phyloP scores from a whole-genome alignment of 2,329 filamentous ascomycete species.

The Mycosphaerella arachidis region DNA sequence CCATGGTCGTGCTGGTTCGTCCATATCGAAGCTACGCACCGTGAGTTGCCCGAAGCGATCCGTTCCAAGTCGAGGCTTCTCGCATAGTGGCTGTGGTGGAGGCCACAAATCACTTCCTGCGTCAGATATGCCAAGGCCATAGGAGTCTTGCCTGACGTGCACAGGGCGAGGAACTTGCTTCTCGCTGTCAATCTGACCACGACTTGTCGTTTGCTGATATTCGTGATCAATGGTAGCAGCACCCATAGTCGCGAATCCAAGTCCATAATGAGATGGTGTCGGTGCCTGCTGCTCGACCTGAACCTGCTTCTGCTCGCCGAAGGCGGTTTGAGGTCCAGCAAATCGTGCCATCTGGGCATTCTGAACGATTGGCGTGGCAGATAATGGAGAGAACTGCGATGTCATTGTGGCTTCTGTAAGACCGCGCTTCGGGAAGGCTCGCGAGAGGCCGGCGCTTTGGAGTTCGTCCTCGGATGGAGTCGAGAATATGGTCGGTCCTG shows the following conservation, averaged over 20 bases:
- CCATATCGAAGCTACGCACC: constrained; percentile 21
- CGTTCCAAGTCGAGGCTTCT: constrained; percentile 25
- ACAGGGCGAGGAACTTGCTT: constrained; percentile 11
- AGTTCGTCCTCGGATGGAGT: constrained; percentile 28
- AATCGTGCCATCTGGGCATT: constrained; percentile 28
- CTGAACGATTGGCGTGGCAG: constrained; percentile 29
- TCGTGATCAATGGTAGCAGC: constrained; percentile 17
- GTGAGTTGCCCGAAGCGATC: constrained; percentile 31
- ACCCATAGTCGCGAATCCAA: constrained; percentile 10
- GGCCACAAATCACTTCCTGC: constrained; percentile 22
- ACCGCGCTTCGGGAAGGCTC: constrained; percentile 4
- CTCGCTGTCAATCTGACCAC: constrained; percentile 1
- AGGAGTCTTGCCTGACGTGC: constrained; percentile 23
- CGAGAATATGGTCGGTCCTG: constrained; percentile 18
- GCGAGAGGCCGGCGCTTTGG: constrained; percentile 6
- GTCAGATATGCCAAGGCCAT: constrained; percentile 24
- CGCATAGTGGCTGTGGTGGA: constrained; percentile 17
- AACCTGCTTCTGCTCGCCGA: constrained; percentile 25
- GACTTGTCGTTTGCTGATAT: background rate
- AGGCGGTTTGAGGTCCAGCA: constrained; percentile 24
- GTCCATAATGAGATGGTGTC: constrained; percentile 12
- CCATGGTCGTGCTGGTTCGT: constrained; percentile 20
- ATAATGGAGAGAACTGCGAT: constrained; percentile 27
- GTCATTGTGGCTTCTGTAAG: constrained; percentile 18
- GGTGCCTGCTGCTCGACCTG: constrained; percentile 18